Conservation (phyloP, 1,284 basidiomycete species). For the Apiotrichum mycotoxinovorans region DNA sequence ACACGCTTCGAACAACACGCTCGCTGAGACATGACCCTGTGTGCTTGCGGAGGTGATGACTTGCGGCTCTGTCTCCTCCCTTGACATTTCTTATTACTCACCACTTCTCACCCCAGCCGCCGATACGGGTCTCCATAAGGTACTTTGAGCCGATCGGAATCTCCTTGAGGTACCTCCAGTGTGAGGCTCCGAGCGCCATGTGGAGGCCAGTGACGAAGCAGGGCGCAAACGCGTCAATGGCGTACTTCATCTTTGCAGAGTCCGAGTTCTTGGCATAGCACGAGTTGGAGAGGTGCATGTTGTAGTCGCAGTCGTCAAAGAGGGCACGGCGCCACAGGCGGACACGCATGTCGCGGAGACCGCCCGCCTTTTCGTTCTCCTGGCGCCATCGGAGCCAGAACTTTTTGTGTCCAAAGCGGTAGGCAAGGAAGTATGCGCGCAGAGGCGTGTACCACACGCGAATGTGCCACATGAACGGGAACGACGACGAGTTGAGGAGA, state of each 20-base stretch:
- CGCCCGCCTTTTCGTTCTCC: conserved; percentile 24
- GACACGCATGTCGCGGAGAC: conserved; percentile 25
- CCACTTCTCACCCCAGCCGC: conserved; percentile 83
- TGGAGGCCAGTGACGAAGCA: conserved; percentile 64
- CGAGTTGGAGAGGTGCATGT: conserved; percentile 49
- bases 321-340: conserved; percentile 33
- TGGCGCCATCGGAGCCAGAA: conserved; percentile 35
- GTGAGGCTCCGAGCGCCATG: conserved; percentile 67
- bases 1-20: too few relatives aligned
- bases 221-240: conserved; percentile 59
- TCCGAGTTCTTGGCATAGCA: conserved; percentile 55
- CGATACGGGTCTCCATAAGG: conserved; percentile 64
- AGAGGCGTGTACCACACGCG: conserved; percentile 40
- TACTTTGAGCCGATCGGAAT: conserved; percentile 69
- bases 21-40: neutral
- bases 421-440: conserved; percentile 24
- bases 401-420: conserved; percentile 25
- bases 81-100: too few relatives aligned
- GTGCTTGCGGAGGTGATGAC: too few relatives aligned
- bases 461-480: conserved; percentile 47
- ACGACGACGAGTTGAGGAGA: conserved; percentile 42
- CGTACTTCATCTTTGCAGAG: conserved; percentile 54
- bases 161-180: conserved; percentile 72
- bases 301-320: conserved; percentile 50
- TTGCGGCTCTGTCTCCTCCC: too few relatives aligned